Evolutionary conservation across 1,139 yeast species (phyloP).

Genomic region (Trichomonascaceae sp.): DNA sequence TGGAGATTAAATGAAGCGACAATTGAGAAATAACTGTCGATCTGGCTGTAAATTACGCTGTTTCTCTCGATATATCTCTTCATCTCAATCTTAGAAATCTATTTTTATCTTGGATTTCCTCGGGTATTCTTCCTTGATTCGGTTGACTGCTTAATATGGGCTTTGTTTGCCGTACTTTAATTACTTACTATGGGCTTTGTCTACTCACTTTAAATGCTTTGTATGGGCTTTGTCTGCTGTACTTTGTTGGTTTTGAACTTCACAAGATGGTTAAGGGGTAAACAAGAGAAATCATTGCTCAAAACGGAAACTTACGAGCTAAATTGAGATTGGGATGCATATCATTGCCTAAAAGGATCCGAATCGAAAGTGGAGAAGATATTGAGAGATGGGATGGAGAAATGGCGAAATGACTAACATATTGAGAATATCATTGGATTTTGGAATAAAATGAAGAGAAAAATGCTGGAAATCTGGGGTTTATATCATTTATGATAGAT

Average conservation of each 20-base stretch:
- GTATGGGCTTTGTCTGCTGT: neutral
- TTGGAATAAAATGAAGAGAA: too few relatives aligned
- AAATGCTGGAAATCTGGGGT: too few relatives aligned
- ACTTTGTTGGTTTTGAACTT: too few relatives aligned
- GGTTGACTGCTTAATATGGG: neutral
- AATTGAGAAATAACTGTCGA: neutral
- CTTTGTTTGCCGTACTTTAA: too few relatives aligned
- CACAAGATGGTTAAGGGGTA: neutral
- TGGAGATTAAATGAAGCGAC: neutral
- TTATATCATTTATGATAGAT: too few relatives aligned
- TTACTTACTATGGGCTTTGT: neutral
- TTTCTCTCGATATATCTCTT: neutral
- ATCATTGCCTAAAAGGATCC: neutral
- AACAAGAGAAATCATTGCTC: neutral
- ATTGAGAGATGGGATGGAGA: neutral
- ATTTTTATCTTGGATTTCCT: neutral
- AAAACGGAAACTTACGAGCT: neutral
- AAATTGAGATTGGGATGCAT: neutral
- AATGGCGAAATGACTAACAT: too few relatives aligned
- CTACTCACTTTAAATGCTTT: neutral
- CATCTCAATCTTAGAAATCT: neutral
- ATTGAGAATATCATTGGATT: neutral
- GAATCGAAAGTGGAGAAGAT: neutral
- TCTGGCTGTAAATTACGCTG: neutral
- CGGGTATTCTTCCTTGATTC: neutral